Conservation (phyloP, 2,329 filamentous ascomycete species). For the Dactylellina parvicollis region DNA sequence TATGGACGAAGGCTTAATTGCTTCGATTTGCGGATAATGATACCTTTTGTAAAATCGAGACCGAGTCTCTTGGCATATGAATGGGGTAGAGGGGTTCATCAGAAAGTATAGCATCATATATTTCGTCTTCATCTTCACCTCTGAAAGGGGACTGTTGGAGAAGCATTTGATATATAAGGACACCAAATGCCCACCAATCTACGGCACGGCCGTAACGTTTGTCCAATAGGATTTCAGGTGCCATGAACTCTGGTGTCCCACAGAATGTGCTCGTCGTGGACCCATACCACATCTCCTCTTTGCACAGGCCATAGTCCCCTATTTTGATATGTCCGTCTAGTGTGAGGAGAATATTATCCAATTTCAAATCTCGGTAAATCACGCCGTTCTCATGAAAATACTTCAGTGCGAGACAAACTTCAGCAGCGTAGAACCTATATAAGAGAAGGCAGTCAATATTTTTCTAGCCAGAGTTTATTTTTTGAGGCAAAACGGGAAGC, state of each 20-base stretch:
- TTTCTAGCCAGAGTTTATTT: too few species aligned
- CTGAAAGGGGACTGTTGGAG: conserved; percentile 98
- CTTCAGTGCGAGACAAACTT: conserved; percentile 95
- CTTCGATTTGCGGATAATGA: background rate
- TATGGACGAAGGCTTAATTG: too few species aligned
- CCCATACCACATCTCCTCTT: conserved; percentile 99
- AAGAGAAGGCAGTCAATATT: too few species aligned
- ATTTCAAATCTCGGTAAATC: conserved; percentile 86
- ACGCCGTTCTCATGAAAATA: conserved; percentile 99
- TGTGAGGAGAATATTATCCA: conserved; percentile 90
- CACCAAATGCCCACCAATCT: conserved; percentile 99
- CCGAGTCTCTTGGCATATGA: conserved; percentile 97
- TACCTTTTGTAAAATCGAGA: conserved; percentile 91
- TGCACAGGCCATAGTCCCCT: conserved; percentile 97
- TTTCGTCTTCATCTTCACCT: conserved; percentile 98
- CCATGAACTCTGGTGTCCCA: conserved; percentile 99
- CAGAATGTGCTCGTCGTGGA: conserved; percentile 98
- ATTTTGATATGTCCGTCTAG: conserved; percentile 98
- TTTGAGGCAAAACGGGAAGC: too few species aligned
- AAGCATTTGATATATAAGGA: conserved; percentile 99
- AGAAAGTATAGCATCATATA: conserved; percentile 97
- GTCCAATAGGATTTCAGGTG: conserved; percentile 82
- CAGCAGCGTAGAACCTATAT: conserved; percentile 88
- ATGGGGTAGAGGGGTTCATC: conserved; percentile 98
- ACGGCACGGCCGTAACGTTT: conserved; percentile 98